These are phyloP conservation scores for Penicillium silybi DNA, from an alignment of 495 filamentous ascomycete species.

Conservation along the genomic window DNA sequence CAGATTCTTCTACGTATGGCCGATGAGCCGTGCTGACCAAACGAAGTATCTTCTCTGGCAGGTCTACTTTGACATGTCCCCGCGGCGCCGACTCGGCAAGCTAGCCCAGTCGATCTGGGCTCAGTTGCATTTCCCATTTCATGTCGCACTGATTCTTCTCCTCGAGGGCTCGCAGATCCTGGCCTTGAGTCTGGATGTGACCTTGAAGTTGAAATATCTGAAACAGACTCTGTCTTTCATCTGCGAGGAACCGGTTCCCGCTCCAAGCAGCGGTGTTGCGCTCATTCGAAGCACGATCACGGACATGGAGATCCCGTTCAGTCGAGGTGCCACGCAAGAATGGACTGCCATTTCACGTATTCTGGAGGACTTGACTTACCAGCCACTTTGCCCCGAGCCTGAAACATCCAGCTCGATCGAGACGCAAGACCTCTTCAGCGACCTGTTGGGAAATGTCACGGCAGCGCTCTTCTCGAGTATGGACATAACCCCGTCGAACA, in stretches of 20 bases:
- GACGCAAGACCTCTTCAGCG: conserved; percentile 25
- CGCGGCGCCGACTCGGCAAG: conserved; percentile 39
- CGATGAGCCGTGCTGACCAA: not conserved
- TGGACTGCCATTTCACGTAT: conserved; percentile 31
- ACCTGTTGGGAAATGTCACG: conserved; percentile 40
- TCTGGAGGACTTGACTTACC: conserved; percentile 28
- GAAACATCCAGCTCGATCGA: conserved; percentile 16
- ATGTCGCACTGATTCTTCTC: conserved; percentile 59
- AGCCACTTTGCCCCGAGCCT: conserved; percentile 26
- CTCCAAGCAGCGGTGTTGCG: conserved; percentile 19
- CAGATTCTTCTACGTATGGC: conserved; percentile 22
- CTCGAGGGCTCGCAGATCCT: conserved; percentile 54
- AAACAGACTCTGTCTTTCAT: conserved; percentile 37
- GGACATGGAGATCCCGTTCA: conserved; percentile 44
- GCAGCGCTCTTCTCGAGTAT: conserved; percentile 43
- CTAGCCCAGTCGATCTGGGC: conserved; percentile 61
- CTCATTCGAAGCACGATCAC: conserved; percentile 37
- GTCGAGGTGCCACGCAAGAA: conserved; percentile 31
- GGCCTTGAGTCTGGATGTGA: conserved; percentile 37
- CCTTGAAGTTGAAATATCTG: conserved; percentile 38
- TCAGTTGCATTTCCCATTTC: conserved; percentile 66
- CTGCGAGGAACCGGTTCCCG: conserved; percentile 39
- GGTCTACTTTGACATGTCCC: conserved; percentile 63
- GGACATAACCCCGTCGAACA: conserved; percentile 33
- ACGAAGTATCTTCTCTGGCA: conserved; percentile 63